Conservation (phyloP, 176 grass and related monocot genomes). For the Pontederia crassipes region DNA sequence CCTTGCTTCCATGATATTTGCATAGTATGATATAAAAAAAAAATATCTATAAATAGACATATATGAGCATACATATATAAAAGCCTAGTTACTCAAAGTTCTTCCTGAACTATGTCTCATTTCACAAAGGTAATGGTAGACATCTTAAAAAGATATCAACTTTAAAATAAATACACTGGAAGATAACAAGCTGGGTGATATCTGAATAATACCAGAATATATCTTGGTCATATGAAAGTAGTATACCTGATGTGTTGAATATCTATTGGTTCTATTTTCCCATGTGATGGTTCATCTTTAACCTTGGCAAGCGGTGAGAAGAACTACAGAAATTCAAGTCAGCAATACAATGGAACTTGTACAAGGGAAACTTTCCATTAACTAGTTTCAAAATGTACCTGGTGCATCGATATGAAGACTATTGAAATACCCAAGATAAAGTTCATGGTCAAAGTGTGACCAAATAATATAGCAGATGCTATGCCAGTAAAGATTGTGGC, state of each 20-base stretch:
- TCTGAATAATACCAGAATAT: too few relatives aligned
- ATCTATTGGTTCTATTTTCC: constrained; percentile 60
- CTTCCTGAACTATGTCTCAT: too few relatives aligned
- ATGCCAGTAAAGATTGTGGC: constrained; percentile 97
- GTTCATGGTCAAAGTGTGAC: constrained; percentile 94
- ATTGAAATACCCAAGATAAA: constrained; percentile 95
- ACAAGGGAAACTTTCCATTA: neutral
- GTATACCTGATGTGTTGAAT: constrained; percentile 21
- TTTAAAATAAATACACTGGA: too few relatives aligned
- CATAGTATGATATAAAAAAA: too few relatives aligned
- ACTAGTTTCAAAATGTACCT: constrained; percentile 32
- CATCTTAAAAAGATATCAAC: too few relatives aligned
- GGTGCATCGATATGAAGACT: constrained; percentile 99
- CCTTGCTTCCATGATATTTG: too few relatives aligned
- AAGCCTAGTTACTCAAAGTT: too few relatives aligned
- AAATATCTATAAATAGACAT: too few relatives aligned
- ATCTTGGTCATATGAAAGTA: neutral
- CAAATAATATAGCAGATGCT: constrained; percentile 85
- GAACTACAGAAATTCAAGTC: constrained; percentile 46
- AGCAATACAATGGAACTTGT: constrained; percentile 16
- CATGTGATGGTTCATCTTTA: constrained; percentile 70
- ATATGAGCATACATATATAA: too few relatives aligned
- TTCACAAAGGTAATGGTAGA: too few relatives aligned
- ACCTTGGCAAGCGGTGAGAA: constrained; percentile 96
- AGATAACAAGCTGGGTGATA: too few relatives aligned